These are phyloP conservation scores for Luffa acutangula DNA, from an alignment of 306 rosid species.

Conservation along the genomic window DNA sequence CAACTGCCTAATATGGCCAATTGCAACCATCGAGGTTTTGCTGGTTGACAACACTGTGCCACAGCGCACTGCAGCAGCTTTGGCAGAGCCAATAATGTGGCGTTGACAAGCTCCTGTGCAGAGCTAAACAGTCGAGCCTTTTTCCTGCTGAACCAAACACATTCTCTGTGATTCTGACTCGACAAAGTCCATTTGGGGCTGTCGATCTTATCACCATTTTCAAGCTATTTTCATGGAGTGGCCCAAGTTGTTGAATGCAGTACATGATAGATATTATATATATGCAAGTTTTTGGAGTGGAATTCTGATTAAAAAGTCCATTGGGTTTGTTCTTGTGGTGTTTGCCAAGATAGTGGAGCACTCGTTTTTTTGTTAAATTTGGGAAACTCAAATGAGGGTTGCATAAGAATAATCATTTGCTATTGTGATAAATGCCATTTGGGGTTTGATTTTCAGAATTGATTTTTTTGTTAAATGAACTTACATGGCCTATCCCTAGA, in stretches of 20 bases:
- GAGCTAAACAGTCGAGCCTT: not conserved
- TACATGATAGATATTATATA: not conserved
- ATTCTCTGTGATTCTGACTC: slow-evolving; percentile 2
- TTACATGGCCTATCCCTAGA: not conserved
- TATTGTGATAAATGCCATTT: not conserved
- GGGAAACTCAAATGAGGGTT: not conserved
- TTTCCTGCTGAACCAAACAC: not conserved
- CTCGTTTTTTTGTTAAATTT: not conserved
- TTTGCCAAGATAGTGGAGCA: not conserved
- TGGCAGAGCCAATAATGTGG: slow-evolving; percentile 6
- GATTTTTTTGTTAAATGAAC: not conserved
- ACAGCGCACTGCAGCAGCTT: not conserved
- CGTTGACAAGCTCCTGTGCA: not conserved
- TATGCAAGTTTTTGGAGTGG: not conserved
- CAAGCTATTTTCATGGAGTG: not conserved
- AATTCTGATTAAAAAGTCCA: not conserved
- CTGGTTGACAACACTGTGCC: not conserved
- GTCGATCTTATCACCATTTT: slow-evolving; percentile 3
- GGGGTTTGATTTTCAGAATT: too few relatives aligned
- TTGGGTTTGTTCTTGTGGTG: not conserved
- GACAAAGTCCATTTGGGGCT: not conserved
- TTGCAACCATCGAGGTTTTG: not conserved
- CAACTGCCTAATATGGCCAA: not conserved
- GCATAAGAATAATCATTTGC: not conserved
- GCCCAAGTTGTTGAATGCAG: not conserved